Evolutionary conservation across 768 basidiomycete species (phyloP), one percentile per base, ranked within the genome.

Genomic region (Macrolepiota albuminosa): DNA sequence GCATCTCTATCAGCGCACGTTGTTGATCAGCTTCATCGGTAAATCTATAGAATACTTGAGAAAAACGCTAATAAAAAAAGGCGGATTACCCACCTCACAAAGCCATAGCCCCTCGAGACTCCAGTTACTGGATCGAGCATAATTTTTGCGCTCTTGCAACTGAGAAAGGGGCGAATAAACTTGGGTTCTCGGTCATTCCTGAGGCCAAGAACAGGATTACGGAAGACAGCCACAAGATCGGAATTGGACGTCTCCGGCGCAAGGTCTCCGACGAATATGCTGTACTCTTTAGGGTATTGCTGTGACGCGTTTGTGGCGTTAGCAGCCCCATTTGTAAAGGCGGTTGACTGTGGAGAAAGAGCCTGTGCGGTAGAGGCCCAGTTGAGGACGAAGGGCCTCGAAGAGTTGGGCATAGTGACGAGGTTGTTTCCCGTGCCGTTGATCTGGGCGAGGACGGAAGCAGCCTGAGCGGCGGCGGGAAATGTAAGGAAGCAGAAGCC

Each of bases 141-240:
- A 64, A 93, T 96, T 77, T 94, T 95, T 34, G 95, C 95, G 71
- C 93, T 95, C 78, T 93, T 94, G 75, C 93, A 95, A 71, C 92
- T 95, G 40, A 85, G 73, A 75, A 96, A 97, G 2, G 93, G 91
- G 8, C 86, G 82, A 56, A 95, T 93, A 64, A 93, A 90, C 71
- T 91, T 91, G 21, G 93, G 92, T 70, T 91, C 91, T 59, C 92
- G 81, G 69, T 94, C 91, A 68, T 88, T 89, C 60, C 91, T 83
- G 56, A 93, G 80, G 46, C 91, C 91, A 14, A 93, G 82, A 3
- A 93, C 88, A 0, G 93, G 93, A 71, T 95, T 93, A 68, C 92
- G 87, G 74, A 94, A 93, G 65, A 95, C 89, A 29, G 90, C 91
- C 53, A 96, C 92, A n/a, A 96, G 78, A 71, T 97, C 94, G n/a